Base-by-base conservation (phyloP, 1,284 basidiomycete genomes). In the Microbotryomycetes sp. region DNA sequence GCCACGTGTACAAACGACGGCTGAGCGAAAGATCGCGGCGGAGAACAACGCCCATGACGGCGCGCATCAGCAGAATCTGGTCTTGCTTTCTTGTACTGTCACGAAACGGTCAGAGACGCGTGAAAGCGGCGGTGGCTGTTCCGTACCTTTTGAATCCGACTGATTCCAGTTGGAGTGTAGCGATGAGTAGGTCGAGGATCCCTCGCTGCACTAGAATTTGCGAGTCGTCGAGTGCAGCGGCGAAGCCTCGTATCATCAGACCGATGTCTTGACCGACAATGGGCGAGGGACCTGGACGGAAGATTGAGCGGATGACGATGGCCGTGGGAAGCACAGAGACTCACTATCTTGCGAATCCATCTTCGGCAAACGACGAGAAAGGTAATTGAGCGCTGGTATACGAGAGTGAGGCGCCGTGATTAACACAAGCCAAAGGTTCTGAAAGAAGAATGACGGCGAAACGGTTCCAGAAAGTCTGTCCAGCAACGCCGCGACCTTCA, bases 401-500 rank as follows among this genome's bases (percentile, higher is more conserved):
- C 96, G 84, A 15, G 88, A 86, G 6, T 85, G 81, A 0, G 92
- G 87, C n/a, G 87, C 86, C 0, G 91, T 93, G 59, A 97, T 81
- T 81, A 97, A 87, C 54, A 90, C 83, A 26, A 97, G 81, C 88
- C 93, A 97, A 45, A 97, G 80, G 69, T 91, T 97, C 75, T 97
- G 91, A 69, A 96, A 83, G 79, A 97, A 97, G 79, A 94, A 97
- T 0, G 87, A 82, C 0, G 82, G 83, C 3, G 88, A 85, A 18
- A 94, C 86, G 0, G 89, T 86, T 31, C 84, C 83, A 3, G 91
- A 89, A 1, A 98, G 77, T 27, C 82, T 80, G 75, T 92, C 91
- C 53, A 98, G 79, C 5, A 99, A 76, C 28, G 79, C 79, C 28
- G 97, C 74, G n/a, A 93, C 89, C 87, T 91, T 64, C 21, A 35